phyloP scores from a whole-genome alignment of 805 yeast species.

The Lachancea kluyveri region DNA sequence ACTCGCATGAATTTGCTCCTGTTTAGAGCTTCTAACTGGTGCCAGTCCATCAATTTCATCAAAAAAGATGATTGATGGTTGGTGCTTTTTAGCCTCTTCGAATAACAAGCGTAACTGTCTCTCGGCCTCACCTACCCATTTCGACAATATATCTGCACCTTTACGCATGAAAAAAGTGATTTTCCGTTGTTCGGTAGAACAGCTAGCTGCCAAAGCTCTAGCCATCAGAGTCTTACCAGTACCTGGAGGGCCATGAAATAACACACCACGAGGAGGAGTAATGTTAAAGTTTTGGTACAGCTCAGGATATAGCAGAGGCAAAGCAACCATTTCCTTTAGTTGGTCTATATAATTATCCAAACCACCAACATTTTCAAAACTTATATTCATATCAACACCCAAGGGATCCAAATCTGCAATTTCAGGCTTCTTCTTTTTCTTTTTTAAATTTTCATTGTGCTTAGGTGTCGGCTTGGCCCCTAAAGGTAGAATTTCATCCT shows the following conservation, averaged over 20 bases:
- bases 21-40: slow-evolving; percentile 94
- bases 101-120: slow-evolving; percentile 83
- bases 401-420: slow-evolving; percentile 90
- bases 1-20: slow-evolving; percentile 97
- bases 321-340: slow-evolving; percentile 92
- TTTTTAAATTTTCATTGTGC: slow-evolving; percentile 28
- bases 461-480: slow-evolving; percentile 36
- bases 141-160: slow-evolving; percentile 94
- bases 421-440: slow-evolving; percentile 46
- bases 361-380: slow-evolving; percentile 84
- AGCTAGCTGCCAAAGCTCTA: slow-evolving; percentile 91
- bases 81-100: slow-evolving; percentile 94
- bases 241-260: slow-evolving; percentile 99
- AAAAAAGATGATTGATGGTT: slow-evolving; percentile 92
- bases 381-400: slow-evolving; percentile 83
- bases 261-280: slow-evolving; percentile 95
- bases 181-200: slow-evolving; percentile 76
- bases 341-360: slow-evolving; percentile 85
- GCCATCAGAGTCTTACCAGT: slow-evolving; percentile 99
- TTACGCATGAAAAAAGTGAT: slow-evolving; percentile 97
- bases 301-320: slow-evolving; percentile 91
- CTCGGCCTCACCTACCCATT: slow-evolving; percentile 99
- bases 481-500: slow-evolving; percentile 49
- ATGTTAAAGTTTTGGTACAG: slow-evolving; percentile 82
- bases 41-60: slow-evolving; percentile 98